These are phyloP conservation scores for Phytophthora vignae DNA, from an alignment of 352 stramenopile species.

Conservation along the genomic window DNA sequence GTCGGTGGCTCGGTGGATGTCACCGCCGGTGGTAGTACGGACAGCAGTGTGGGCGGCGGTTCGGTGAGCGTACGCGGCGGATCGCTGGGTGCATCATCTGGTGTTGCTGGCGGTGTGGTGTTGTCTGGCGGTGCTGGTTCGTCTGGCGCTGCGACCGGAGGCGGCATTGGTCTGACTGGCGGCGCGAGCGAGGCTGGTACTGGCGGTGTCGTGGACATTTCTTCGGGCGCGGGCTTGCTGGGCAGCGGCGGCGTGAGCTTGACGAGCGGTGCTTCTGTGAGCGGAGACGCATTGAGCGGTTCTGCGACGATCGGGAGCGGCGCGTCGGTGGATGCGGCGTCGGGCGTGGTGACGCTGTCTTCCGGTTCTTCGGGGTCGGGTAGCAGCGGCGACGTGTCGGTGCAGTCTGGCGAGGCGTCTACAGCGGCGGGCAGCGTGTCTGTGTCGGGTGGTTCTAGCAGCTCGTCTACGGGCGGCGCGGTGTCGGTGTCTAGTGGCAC, in stretches of 20 bases:
- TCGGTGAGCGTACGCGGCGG: slow-evolving; percentile 25
- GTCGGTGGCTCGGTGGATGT: background rate
- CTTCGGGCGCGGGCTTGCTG: too few species aligned
- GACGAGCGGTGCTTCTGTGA: too few species aligned
- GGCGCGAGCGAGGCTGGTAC: background rate
- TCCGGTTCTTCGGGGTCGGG: too few species aligned
- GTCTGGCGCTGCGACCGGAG: slow-evolving; percentile 14
- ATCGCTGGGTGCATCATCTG: background rate
- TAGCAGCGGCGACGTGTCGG: too few species aligned
- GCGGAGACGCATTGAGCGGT: too few species aligned
- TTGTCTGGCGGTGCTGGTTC: background rate
- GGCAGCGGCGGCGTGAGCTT: too few species aligned
- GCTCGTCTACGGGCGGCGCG: slow-evolving; percentile 22
- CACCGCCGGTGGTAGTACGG: slow-evolving; percentile 20
- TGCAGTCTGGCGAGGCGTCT: too few species aligned
- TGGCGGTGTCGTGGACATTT: too few species aligned
- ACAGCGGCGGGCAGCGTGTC: too few species aligned
- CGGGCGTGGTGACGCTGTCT: too few species aligned
- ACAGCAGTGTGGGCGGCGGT: slow-evolving; percentile 24
- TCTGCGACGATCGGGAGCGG: too few species aligned
- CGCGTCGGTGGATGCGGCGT: too few species aligned
- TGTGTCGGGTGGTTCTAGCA: slow-evolving; percentile 25
- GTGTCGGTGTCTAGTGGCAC: background rate
- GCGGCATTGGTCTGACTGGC: background rate
- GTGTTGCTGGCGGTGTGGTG: slow-evolving; percentile 21